Evolutionary conservation across 306 rosid species (phyloP), one percentile per base, ranked within the genome.

Genomic region (Urtica urens): DNA sequence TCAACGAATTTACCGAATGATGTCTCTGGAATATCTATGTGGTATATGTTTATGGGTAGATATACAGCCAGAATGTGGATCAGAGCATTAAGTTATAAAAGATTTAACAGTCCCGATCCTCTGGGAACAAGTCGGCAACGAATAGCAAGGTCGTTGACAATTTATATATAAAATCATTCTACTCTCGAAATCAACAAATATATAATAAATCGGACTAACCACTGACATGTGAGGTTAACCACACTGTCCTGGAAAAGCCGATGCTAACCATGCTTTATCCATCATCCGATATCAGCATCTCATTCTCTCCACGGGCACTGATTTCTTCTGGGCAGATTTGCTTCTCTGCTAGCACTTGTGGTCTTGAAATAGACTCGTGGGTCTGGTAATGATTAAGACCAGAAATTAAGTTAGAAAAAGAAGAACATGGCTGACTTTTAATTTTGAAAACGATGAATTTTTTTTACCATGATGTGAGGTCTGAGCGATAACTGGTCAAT

Each of bases 271-370:
- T 40, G 19, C 22, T 38, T 56, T 55, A 34, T 65, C 52, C 39
- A 10, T 43, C 38, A n/a, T 58, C 53, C 10, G 51, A 28, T 5
- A 58, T 31, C 42, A 23, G 61, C 23, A 4, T 28, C 57, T 49
- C 56, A 43, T 65, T 48, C 43, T 63, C 74, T 19, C 58, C 59
- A 39, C 51, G 58, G 15, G 53, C 38, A 27, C 59, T 46, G 22
- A 63, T 70, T 60, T 74, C 83, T 46, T 77, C 78, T 57, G 28
- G 71, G 50, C 57, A 73, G 38, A 57, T 60, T 59, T 66, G 76
- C 10, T 66, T 70, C 64, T 84, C 83, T 16, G 69, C 59, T 64
- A 51, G 64, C 39, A 37, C 63, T 20, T 69, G 59, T 29, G 58
- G 53, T 51, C 69, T 72, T 58, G 64, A 60, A 53, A 60, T 57